Evolutionary conservation across 148 eudicot species (phyloP).

Genomic region (Rhododendron henanense): DNA sequence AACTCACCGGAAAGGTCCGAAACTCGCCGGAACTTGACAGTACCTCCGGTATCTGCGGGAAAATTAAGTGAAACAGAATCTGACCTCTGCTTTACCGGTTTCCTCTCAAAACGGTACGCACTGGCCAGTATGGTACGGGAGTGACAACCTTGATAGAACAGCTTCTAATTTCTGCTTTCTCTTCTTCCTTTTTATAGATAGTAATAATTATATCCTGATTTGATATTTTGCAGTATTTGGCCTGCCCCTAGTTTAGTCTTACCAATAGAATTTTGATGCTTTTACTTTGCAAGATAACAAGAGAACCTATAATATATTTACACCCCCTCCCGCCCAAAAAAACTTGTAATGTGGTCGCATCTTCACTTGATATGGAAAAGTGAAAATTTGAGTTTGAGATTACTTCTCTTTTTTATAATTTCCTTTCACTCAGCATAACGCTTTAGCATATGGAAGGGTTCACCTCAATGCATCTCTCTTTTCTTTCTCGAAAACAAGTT

Average conservation of each 20-base stretch:
- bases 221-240: not conserved
- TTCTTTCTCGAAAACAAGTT: not conserved
- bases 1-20: no score
- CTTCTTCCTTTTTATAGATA: not conserved
- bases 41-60: no score
- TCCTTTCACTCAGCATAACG: not conserved
- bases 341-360: not conserved
- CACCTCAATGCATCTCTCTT: not conserved
- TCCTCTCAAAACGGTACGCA: no score
- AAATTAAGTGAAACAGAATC: no score
- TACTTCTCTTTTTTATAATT: constrained; percentile 6
- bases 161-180: not conserved
- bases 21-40: no score
- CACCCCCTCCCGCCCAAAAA: no score
- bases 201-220: not conserved
- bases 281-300: not conserved
- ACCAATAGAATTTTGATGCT: not conserved
- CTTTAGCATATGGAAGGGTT: not conserved
- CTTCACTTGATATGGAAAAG: not conserved
- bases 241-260: not conserved
- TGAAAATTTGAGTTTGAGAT: not conserved
- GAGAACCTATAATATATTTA: not conserved
- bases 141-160: not conserved
- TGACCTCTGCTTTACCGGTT: no score
- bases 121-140: no score